Base-by-base conservation (phyloP, 2,329 filamentous ascomycete species). In the Teratosphaeriaceae sp. region DNA sequence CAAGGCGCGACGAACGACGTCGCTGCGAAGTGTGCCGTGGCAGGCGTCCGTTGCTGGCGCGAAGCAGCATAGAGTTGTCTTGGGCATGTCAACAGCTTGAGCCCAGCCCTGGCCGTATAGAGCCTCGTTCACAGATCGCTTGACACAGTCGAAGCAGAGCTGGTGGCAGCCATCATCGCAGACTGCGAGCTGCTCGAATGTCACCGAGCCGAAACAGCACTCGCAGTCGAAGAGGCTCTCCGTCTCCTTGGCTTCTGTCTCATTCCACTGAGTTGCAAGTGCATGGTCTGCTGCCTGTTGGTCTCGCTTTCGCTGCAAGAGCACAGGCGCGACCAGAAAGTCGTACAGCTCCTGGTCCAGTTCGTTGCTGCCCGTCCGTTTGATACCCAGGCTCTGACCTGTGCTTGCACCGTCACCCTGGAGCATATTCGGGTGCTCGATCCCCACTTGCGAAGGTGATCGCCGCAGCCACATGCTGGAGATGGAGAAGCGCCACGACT, bases 21-120 rank as follows among this genome's bases (percentile, higher is more conserved):
- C 71, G 3, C 77, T 70, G 0, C 85, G 75, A 38, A 97, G 76
- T 56, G 75, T 78, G n/a, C 88, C 88, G 12, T 73, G 59, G 55
- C 92, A 97, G 3, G 67, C 68, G n/a, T 64, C 60, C 38, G 82
- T 75, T 39, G 82, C 76, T 0, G 87, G 81, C 1, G 89, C 87
- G n/a, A 94, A 76, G 60, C 92, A 97, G 47, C 78, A 79, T 42
- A 97, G 72, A 0, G 87, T 88, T 27, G 85, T 85, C 27, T 74
- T 78, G 45, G 80, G 74, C 21, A 78, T 65, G 58, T 92, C 77
- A 54, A 96, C 83, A 55, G 79, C 92, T 46, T 84, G 81, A 38
- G 80, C 78, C 87, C 90, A 96, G 40, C 87, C 87, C 63, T 97
- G 92, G 0, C 92, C 92, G 60, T 94, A 97, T 0, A 97, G 70